These are phyloP conservation scores for Haematococcus sp. DNA, from an alignment of 139 green algal genomes.

Conservation along the genomic window DNA sequence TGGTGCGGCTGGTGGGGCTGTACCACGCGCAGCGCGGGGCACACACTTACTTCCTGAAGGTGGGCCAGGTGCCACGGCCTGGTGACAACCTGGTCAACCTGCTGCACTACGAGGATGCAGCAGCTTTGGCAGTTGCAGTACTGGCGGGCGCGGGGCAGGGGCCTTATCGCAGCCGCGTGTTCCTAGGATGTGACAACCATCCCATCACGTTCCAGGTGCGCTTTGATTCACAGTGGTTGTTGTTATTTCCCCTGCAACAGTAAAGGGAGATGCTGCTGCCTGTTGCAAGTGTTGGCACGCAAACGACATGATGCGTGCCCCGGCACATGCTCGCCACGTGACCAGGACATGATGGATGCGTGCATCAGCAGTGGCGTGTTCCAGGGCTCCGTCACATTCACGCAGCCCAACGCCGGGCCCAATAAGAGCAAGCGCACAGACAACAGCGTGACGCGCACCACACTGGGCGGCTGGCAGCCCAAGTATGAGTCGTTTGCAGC, in stretches of 20 bases:
- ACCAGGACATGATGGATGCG: slow-evolving; percentile 27
- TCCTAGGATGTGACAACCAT: slow-evolving; percentile 71
- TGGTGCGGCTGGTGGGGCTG: slow-evolving; percentile 90
- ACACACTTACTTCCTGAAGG: slow-evolving; percentile 91
- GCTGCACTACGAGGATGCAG: slow-evolving; percentile 99
- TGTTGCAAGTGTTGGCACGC: too few species aligned
- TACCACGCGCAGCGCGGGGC: slow-evolving; percentile 86
- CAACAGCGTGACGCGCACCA: slow-evolving; percentile 58
- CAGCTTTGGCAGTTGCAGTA: slow-evolving; percentile 56
- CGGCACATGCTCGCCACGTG: too few species aligned
- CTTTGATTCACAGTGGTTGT: neutral
- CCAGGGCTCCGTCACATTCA: slow-evolving; percentile 37
- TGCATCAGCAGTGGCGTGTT: slow-evolving; percentile 32
- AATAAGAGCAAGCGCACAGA: slow-evolving; percentile 68
- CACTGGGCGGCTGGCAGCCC: slow-evolving; percentile 70
- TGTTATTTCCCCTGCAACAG: neutral
- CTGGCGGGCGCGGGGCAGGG: slow-evolving; percentile 27
- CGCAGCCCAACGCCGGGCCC: neutral
- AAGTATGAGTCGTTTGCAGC: slow-evolving; percentile 58
- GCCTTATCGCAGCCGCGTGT: slow-evolving; percentile 48
- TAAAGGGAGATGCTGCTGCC: too few species aligned
- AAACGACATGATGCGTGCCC: too few species aligned
- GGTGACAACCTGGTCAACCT: slow-evolving; percentile 88
- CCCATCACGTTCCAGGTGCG: slow-evolving; percentile 73
- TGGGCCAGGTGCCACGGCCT: slow-evolving; percentile 53